Evolutionary conservation across 805 yeast species (phyloP).

Genomic region (Candida piceae): DNA sequence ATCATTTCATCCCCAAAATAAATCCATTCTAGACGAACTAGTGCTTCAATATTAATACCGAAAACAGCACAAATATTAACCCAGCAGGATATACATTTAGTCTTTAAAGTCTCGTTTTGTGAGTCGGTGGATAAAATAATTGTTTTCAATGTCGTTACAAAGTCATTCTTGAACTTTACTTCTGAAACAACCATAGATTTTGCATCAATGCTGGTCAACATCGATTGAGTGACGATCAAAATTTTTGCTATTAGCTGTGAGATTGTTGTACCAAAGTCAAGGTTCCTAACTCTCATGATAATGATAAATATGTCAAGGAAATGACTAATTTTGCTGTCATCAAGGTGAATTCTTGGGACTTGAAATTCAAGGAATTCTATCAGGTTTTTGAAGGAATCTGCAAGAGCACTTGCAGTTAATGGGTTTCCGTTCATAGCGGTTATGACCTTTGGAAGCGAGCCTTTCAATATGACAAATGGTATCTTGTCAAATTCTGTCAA

Average conservation of each 20-base stretch:
- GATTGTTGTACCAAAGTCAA: conserved; percentile 6
- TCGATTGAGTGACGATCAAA: conserved; percentile 3
- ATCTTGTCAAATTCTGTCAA: conserved; percentile 8
- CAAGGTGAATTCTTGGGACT: conserved; percentile 3
- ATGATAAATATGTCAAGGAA: conserved; percentile 10
- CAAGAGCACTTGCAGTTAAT: conserved; percentile 2
- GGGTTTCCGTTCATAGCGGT: conserved; percentile 10
- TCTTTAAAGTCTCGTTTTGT: conserved; percentile 10
- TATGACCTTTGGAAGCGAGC: conserved; percentile 12
- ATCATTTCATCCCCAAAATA: conserved; percentile 21
- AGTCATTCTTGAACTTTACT: conserved; percentile 14
- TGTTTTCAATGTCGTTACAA: conserved; percentile 14
- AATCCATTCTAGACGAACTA: conserved; percentile 27
- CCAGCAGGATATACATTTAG: conserved; percentile 18
- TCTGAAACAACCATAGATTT: too few relatives aligned
- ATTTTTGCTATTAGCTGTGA: conserved; percentile 5
- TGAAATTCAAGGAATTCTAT: conserved; percentile 5
- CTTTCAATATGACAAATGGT: conserved; percentile 17
- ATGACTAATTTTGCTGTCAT: conserved; percentile 5
- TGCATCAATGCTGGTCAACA: not conserved
- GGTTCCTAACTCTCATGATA: conserved; percentile 11
- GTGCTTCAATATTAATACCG: conserved; percentile 14
- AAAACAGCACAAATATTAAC: conserved; percentile 12
- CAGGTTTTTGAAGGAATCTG: conserved; percentile 11
- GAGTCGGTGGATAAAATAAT: conserved; percentile 11